Conservation (phyloP, 345 rosid species). For the Arabidopsis arenosa region DNA sequence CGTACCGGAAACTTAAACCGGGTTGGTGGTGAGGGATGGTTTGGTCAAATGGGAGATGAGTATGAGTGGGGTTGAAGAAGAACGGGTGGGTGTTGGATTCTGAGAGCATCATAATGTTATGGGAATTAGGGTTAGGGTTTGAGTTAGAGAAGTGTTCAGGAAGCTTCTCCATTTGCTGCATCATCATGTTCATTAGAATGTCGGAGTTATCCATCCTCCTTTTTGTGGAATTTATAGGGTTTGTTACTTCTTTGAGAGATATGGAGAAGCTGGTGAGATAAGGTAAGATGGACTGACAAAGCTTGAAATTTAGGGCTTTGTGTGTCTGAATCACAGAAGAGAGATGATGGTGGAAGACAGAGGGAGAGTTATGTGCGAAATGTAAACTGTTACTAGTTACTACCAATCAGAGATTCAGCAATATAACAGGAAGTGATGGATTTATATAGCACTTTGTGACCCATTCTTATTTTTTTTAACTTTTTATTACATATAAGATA, state of each 20-base stretch:
- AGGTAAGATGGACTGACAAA: conserved; percentile 43
- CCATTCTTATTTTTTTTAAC: conserved; percentile 40
- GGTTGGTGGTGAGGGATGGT: conserved; percentile 42
- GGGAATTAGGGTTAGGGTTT: conserved; percentile 34
- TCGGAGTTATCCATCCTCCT: conserved; percentile 42
- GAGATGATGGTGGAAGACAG: conserved; percentile 36
- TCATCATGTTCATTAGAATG: conserved; percentile 55
- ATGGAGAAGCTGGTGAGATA: conserved; percentile 42
- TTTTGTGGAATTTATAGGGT: conserved; percentile 3
- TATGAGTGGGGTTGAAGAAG: conserved; percentile 36
- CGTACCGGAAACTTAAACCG: conserved; percentile 36
- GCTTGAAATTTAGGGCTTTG: conserved; percentile 32
- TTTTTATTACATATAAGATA: conserved; percentile 27
- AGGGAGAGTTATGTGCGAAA: conserved; percentile 30
- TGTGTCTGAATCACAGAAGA: conserved; percentile 11
- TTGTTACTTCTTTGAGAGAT: conserved; percentile 15
- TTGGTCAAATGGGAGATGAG: conserved; percentile 41
- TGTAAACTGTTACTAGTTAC: conserved; percentile 41
- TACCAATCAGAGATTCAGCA: conserved; percentile 42
- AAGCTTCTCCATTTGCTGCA: conserved; percentile 67
- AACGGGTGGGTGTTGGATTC: conserved; percentile 43
- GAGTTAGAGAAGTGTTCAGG: conserved; percentile 54
- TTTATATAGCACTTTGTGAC: conserved; percentile 53
- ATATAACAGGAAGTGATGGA: conserved; percentile 39
- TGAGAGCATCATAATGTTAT: conserved; percentile 29